These are phyloP conservation scores for Asterophora parasitica DNA, from an alignment of 768 basidiomycete species.

Conservation along the genomic window DNA sequence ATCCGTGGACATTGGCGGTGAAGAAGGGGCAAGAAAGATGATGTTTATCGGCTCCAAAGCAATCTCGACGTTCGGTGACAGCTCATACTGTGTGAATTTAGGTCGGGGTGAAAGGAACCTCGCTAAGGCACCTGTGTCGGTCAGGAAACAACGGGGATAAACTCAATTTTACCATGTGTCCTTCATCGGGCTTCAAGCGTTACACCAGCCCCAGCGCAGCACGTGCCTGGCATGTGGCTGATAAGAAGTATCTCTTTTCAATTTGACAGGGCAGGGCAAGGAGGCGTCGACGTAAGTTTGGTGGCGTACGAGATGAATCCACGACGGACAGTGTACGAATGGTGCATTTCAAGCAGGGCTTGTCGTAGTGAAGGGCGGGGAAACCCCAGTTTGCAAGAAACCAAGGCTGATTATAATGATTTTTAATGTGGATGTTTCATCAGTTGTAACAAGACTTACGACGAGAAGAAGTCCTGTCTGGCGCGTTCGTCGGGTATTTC, in stretches of 20 bases:
- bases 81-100: constrained; percentile 1
- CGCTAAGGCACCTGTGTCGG: constrained; percentile 7
- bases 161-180: constrained; percentile 5
- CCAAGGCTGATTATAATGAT: not conserved
- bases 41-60: constrained; percentile 10
- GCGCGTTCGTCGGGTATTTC: not conserved
- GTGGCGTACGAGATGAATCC: not conserved
- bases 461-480: not conserved
- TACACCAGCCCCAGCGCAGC: not conserved
- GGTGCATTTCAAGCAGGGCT: too few relatives aligned
- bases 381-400: not conserved
- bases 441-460: not conserved
- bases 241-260: constrained; percentile 2
- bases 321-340: too few relatives aligned
- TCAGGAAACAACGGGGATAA: constrained; percentile 9
- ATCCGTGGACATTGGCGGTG: constrained; percentile 11
- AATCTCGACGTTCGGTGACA: constrained; percentile 8
- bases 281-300: constrained; percentile 3
- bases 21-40: constrained; percentile 1
- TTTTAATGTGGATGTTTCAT: not conserved
- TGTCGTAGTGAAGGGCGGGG: not conserved
- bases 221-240: constrained; percentile 11
- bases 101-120: constrained; percentile 3
- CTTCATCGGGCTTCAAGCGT: constrained; percentile 2
- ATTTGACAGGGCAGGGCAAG: constrained; percentile 7